phyloP scores from a whole-genome alignment of 1,284 basidiomycete genomes.

The Leucoagaricus sp. region DNA sequence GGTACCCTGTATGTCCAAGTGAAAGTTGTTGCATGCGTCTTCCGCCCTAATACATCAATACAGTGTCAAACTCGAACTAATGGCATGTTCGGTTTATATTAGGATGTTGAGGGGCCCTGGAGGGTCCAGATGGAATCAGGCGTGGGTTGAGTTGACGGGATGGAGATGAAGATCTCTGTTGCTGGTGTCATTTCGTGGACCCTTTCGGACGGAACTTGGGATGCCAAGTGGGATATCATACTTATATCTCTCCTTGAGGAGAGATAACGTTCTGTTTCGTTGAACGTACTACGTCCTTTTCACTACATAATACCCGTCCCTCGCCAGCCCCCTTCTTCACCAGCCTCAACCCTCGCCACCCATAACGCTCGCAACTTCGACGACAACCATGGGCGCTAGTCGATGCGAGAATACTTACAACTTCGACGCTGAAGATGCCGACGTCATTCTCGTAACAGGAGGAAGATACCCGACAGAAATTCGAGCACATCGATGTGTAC shows the following conservation, averaged over 20 bases:
- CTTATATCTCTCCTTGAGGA: conserved; percentile 9
- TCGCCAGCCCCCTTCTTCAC: not conserved
- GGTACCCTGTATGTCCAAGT: too few species aligned
- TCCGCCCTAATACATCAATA: too few species aligned
- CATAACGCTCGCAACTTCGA: not conserved
- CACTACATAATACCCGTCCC: not conserved
- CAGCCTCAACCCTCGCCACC: not conserved
- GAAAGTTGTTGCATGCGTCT: too few species aligned
- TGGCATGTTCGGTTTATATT: not conserved
- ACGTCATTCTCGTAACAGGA: conserved; percentile 53
- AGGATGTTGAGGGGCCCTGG: not conserved
- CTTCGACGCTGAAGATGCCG: conserved; percentile 51
- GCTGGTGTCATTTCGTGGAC: not conserved
- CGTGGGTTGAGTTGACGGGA: conserved; percentile 1
- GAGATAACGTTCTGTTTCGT: not conserved
- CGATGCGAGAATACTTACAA: conserved; percentile 14
- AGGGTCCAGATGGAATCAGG: conserved; percentile 4
- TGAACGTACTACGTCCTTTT: too few species aligned
- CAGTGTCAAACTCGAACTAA: too few species aligned
- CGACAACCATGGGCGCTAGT: too few species aligned
- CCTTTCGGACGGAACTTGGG: conserved; percentile 12
- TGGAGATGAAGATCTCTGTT: not conserved
- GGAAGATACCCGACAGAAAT: conserved; percentile 46
- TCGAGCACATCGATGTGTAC: conserved; percentile 59
- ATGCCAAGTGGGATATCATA: not conserved